Evolutionary conservation across 129 eudicot genomes (phyloP), one percentile per base, ranked within the genome.

Genomic region (Arctium minus): DNA sequence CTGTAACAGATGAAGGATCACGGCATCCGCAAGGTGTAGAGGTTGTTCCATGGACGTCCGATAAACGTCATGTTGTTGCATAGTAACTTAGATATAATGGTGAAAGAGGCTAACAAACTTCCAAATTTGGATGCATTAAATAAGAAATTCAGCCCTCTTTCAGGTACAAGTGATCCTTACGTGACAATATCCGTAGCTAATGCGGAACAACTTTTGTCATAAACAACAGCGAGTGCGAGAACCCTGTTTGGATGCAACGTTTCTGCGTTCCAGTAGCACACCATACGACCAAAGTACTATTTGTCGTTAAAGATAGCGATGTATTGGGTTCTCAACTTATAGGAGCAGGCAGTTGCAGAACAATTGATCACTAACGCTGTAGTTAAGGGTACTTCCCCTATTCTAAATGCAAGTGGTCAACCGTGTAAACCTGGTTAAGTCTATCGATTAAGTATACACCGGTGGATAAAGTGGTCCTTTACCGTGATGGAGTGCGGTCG

Each of bases 221-320:
- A 11, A 80, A 84, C 17, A 89, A 96, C 77, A 73, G n/a, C n/a
- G n/a, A n/a, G n/a, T n/a, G 82, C 7, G 99, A 96, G 22, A 88
- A 93, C 62, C 99, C 99, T 1, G 89, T 85, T 70, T 96, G 99
- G 99, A 85, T 72, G 89, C 99, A 96, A 48, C 90, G 80, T 38
- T 96, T 96, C 77, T 73, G 81, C 32, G 92, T 96, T 8, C 95
- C 97, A 0, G 99, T 96, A 0, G 99, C 99, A 7, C 99, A 96
- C 80, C 78, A 85, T 76, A 90, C 92, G 12, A 84, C 94, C 0
- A 94, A 96, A 80, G 87, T 96, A 29, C 86, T 88, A 29, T 96
- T 96, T 74, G 89, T 93, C 2, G 92, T 93, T 36, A 96, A 96
- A 82, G 99, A 96, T 18, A 88, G 88, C 74, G 99, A 96, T 72